Base-by-base conservation (phyloP, 805 yeast genomes). In the Metschnikowia sp. region DNA sequence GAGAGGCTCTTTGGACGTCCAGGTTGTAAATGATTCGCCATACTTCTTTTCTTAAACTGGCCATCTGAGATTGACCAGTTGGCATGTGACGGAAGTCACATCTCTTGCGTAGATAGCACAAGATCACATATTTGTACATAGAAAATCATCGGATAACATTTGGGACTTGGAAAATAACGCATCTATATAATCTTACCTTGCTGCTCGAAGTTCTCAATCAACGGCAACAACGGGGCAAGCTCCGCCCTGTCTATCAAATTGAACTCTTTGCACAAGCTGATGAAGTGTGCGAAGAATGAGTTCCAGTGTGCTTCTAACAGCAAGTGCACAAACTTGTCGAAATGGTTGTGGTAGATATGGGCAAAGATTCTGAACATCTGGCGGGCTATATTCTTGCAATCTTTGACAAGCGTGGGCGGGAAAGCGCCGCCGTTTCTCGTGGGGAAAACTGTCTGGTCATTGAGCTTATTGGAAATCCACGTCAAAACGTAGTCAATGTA, bases 301-400 rank as follows among this genome's bases (percentile, higher is more conserved):
- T 94, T 94, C 96, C 96, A 94, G 64, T 94, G 98, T 0, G 98
- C 97, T 64, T 94, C 99, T 50, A 94, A 67, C 2, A 96, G 84
- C 49, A 94, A 69, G 64, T 94, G 97, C n/a, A 92, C 82, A 22
- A 92, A 79, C 62, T 86, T 89, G 55, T 92, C 99, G 66, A 90
- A 94, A 65, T 94, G 99, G 64, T 90, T 89, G 68, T 89, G 88
- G 64, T 91, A 94, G 34, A 94, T 83, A 62, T 91, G 96, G 4
- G 99, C 99, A 69, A 92, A 91, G 12, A 94, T 88, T 56, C 98
- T 78, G 62, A 94, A 90, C 89, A 94, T 86, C 63, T 94, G 98
- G 53, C 90, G 76, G 62, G 84, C 83, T 18, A 94, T 91, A 62
- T 90, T 88, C 59, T 86, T 90, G 40, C 94, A 82, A 57, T 89